Percentiles rank a stretch among this genome's conserved stretches.
These are phyloP conservation scores for Cylindrodendrum hubeiense DNA, from an alignment of 2,329 filamentous ascomycete species.

Conservation along the genomic window DNA sequence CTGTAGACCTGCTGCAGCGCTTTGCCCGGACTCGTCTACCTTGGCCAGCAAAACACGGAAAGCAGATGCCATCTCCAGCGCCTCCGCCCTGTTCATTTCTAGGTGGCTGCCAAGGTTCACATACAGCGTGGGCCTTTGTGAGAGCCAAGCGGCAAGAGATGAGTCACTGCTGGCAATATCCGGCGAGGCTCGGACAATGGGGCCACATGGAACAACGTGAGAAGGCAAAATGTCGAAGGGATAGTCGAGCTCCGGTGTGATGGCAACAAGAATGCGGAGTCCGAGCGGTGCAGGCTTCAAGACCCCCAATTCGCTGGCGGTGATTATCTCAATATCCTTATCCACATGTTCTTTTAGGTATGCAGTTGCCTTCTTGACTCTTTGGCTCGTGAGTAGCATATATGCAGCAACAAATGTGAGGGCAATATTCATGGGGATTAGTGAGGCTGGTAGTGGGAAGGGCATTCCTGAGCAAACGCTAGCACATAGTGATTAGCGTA, in stretches of 20 bases:
- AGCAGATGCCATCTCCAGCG: constrained; percentile 13
- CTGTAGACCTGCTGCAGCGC: background rate
- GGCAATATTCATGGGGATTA: constrained; percentile 6
- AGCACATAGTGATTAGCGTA: background rate
- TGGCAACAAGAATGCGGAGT: constrained; percentile 6
- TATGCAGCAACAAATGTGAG: background rate
- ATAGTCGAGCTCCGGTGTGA: constrained; percentile 4
- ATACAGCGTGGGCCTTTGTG: constrained; percentile 1
- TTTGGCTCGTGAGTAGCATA: constrained; percentile 9
- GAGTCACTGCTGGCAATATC: background rate
- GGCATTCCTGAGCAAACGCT: constrained; percentile 16
- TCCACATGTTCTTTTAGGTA: background rate
- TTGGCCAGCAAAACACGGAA: constrained; percentile 1
- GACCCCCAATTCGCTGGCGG: constrained; percentile 5
- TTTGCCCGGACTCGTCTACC: background rate
- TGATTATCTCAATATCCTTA: background rate
- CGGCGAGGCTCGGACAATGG: background rate
- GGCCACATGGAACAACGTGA: background rate
- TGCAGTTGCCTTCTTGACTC: background rate
- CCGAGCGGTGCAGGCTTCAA: constrained; percentile 2
- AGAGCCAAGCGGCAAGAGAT: background rate
- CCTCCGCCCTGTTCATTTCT: background rate
- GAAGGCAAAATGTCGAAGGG: background rate
- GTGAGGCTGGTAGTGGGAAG: background rate
- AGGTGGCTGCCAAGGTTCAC: constrained; percentile 10